Percentiles rank a stretch among this genome's conserved stretches.
Evolutionary conservation across 352 stramenopile genomes (phyloP).

Genomic region (Thraustochytrium sp.): DNA sequence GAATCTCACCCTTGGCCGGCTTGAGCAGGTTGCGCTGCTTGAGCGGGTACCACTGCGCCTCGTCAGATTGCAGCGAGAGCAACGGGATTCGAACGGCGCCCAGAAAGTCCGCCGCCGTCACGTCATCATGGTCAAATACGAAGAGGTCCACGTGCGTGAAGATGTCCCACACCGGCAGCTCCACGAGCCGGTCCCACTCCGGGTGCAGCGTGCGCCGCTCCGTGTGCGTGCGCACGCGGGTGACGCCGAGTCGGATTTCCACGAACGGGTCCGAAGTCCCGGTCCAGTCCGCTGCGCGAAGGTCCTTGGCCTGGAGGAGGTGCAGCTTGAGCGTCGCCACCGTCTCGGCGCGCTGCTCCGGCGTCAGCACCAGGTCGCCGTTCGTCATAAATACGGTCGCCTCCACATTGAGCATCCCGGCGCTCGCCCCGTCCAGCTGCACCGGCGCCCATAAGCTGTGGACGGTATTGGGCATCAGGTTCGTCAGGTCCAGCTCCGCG

Average conservation of each 20-base stretch:
- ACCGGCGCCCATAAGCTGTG: not conserved
- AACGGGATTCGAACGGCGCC: not conserved
- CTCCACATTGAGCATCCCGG: not conserved
- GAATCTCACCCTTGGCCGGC: not conserved
- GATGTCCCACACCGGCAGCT: not conserved
- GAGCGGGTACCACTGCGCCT: not conserved
- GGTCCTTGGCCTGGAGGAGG: slow-evolving; percentile 1
- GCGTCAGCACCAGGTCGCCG: not conserved
- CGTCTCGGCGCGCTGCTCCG: not conserved
- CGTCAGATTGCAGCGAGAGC: not conserved
- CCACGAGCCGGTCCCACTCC: not conserved
- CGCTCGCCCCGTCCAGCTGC: not conserved
- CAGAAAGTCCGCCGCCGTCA: not conserved
- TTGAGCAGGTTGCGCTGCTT: not conserved
- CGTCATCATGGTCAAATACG: not conserved
- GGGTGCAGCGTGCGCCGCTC: not conserved
- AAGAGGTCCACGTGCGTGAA: not conserved
- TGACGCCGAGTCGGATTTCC: not conserved
- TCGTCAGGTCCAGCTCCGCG: not conserved
- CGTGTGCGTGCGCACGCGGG: not conserved
- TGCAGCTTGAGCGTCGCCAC: not conserved
- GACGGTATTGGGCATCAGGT: not conserved
- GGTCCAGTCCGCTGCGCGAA: not conserved
- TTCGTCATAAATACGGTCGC: not conserved
- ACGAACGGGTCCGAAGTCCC: slow-evolving; percentile 1